These are phyloP conservation scores for Singerocomus inundabilis DNA, from an alignment of 1,284 basidiomycete species.

Conservation along the genomic window DNA sequence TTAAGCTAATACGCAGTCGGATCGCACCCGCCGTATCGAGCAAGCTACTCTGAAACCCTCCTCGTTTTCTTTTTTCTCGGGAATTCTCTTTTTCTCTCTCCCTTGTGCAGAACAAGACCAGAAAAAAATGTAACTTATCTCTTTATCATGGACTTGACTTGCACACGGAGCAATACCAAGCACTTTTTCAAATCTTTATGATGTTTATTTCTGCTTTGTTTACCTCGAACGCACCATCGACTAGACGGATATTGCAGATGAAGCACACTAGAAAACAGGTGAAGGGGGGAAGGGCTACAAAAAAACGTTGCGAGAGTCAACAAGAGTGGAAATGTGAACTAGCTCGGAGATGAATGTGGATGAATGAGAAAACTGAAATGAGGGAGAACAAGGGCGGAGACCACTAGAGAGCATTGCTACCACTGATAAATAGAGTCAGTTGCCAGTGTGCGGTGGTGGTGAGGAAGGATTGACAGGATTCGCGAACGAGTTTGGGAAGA, in stretches of 20 bases:
- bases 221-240: slow-evolving; percentile 21
- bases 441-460: slow-evolving; percentile 53
- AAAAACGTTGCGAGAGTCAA: slow-evolving; percentile 15
- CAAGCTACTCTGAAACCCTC: slow-evolving; percentile 62
- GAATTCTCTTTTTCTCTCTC: too few species aligned
- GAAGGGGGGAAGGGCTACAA: not conserved
- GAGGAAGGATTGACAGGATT: slow-evolving; percentile 45
- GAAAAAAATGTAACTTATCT: slow-evolving; percentile 9
- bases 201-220: slow-evolving; percentile 35
- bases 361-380: not conserved
- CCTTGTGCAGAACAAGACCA: too few species aligned
- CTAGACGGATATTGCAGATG: slow-evolving; percentile 29
- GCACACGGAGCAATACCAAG: not conserved
- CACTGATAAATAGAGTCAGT: slow-evolving; percentile 34
- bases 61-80: too few species aligned
- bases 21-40: slow-evolving; percentile 93
- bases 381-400: not conserved
- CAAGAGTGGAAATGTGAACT: not conserved
- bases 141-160: not conserved
- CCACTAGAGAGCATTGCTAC: slow-evolving; percentile 21
- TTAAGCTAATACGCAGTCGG: slow-evolving; percentile 84
- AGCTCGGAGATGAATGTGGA: not conserved
- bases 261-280: slow-evolving; percentile 21
- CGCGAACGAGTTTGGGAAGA: slow-evolving; percentile 47
- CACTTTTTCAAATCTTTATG: slow-evolving; percentile 36